Evolutionary conservation across 2,329 filamentous ascomycete genomes (phyloP).

Genomic region (Leptographium wingfieldii): DNA sequence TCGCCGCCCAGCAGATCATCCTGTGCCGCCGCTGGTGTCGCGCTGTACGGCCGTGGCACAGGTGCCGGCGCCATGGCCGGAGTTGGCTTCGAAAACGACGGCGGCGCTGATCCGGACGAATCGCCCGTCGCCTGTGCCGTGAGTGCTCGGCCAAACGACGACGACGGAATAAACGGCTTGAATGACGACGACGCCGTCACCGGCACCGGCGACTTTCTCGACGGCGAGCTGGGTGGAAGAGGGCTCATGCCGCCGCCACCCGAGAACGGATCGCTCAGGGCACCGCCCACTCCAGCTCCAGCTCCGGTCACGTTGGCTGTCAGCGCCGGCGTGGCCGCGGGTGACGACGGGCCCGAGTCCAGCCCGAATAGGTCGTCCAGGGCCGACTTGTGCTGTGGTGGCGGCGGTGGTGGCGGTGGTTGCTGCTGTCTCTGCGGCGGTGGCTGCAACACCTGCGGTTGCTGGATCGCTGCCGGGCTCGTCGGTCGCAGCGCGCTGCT

Average conservation of each 20-base stretch:
- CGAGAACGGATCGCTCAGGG: conserved; percentile 52
- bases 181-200: conserved; percentile 42
- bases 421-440: conserved; percentile 29
- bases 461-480: conserved; percentile 30
- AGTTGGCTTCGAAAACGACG: conserved; percentile 24
- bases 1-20: conserved; percentile 89
- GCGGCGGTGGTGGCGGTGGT: conserved; percentile 23
- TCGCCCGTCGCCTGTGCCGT: conserved; percentile 65
- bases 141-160: conserved; percentile 77
- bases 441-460: conserved; percentile 23
- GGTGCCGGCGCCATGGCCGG: conserved; percentile 15
- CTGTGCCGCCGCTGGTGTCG: conserved; percentile 20
- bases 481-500: conserved; percentile 44
- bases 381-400: conserved; percentile 47
- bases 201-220: conserved; percentile 32
- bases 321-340: conserved; percentile 24
- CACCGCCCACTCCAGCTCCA: conserved; percentile 43
- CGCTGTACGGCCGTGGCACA: neutral
- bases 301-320: conserved; percentile 5
- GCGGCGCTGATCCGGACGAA: conserved; percentile 30
- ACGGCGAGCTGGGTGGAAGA: conserved; percentile 39
- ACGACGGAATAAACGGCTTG: conserved; percentile 86
- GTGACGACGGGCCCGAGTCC: conserved; percentile 48
- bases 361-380: conserved; percentile 90
- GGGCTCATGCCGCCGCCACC: conserved; percentile 31